Percentiles rank a stretch among this genome's conserved stretches.
Conservation (phyloP, 768 basidiomycete species). For the Atractiella rhizophila region DNA sequence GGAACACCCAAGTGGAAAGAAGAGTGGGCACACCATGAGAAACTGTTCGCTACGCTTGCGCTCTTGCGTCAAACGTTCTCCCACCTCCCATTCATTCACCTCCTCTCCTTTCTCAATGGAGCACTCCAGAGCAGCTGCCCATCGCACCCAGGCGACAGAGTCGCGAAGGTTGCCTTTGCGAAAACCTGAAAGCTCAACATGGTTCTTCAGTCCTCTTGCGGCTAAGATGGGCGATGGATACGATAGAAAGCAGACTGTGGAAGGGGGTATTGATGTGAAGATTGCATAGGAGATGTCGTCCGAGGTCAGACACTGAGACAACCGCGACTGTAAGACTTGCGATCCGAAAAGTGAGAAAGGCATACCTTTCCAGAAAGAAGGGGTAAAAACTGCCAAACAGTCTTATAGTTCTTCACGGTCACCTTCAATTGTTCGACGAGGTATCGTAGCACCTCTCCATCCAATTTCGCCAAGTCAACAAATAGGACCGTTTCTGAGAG, state of each 20-base stretch:
- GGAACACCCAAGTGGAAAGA: no score
- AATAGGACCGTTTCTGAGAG: conserved; percentile 35
- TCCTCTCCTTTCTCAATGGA: conserved; percentile 35
- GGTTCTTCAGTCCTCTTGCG: no score
- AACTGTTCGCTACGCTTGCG: no score
- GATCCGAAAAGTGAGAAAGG: conserved; percentile 24
- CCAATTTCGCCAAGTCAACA: conserved; percentile 42
- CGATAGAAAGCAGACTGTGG: conserved; percentile 16
- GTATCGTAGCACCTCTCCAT: conserved; percentile 34
- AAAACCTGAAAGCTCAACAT: conserved; percentile 41
- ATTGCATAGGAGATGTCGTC: no score
- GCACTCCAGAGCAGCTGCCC: conserved; percentile 73
- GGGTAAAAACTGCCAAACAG: no score
- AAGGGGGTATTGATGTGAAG: conserved; percentile 17
- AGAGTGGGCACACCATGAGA: no score
- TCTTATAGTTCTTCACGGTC: conserved; percentile 40
- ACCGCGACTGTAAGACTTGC: no score
- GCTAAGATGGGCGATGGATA: conserved; percentile 13
- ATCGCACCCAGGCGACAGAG: conserved; percentile 42
- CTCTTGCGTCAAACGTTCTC: conserved; percentile 1
- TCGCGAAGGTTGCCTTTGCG: conserved; percentile 66
- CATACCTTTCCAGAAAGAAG: no score
- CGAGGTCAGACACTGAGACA: no score
- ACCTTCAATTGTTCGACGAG: conserved; percentile 35
- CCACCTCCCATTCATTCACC: conserved; percentile 26